Percentiles rank a stretch among this genome's conserved stretches.
Conservation (phyloP, 2,329 filamentous ascomycete species). For the Claviceps fusiformis region DNA sequence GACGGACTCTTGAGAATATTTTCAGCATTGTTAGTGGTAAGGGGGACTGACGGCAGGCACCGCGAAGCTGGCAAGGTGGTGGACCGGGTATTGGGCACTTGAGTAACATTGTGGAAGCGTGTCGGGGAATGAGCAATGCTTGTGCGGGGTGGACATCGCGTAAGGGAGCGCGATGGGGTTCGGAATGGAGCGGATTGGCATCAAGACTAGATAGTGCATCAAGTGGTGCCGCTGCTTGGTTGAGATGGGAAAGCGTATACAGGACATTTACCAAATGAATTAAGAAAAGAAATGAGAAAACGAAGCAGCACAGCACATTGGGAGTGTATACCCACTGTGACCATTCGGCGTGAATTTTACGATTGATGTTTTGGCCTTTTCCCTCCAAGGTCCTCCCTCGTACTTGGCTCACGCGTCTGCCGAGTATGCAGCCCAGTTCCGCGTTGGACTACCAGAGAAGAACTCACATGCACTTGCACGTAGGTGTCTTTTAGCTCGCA, state of each 20-base stretch:
- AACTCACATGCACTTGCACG: too few species aligned
- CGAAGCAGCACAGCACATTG: not conserved
- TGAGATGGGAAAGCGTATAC: slow-evolving; percentile 1
- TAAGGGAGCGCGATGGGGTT: too few species aligned
- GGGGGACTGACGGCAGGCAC: not conserved
- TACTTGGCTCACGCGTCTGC: too few species aligned
- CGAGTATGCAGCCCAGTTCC: too few species aligned
- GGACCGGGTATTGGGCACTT: not conserved
- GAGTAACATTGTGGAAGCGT: not conserved
- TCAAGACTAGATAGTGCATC: slow-evolving; percentile 3
- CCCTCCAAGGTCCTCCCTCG: too few species aligned
- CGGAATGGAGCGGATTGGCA: not conserved
- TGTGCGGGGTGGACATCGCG: not conserved
- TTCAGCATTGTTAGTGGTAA: not conserved
- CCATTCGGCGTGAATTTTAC: too few species aligned
- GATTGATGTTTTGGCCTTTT: too few species aligned
- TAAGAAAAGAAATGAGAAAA: not conserved
- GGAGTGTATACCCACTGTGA: too few species aligned
- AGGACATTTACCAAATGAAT: not conserved
- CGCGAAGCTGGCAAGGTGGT: not conserved
- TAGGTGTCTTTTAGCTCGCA: too few species aligned
- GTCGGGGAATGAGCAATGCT: not conserved
- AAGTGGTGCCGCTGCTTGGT: slow-evolving; percentile 6
- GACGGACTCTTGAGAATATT: not conserved
- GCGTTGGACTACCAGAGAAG: too few species aligned